Conservation (phyloP, 1,284 basidiomycete species). For the Agaricales sp. region DNA sequence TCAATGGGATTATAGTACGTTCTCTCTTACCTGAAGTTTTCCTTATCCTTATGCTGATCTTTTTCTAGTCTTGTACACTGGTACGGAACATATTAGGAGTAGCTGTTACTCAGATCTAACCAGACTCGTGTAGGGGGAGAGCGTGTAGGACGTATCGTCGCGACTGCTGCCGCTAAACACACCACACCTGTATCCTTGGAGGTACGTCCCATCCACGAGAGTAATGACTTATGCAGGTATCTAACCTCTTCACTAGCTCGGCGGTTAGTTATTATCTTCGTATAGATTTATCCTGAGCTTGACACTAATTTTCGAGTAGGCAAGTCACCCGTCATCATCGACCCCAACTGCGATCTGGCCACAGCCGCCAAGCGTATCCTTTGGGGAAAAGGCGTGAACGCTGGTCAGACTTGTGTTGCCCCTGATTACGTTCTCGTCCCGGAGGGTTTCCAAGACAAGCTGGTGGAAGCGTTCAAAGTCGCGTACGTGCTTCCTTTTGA, state of each 20-base stretch:
- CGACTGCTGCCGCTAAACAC: constrained; percentile 76
- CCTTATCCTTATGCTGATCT: constrained; percentile 1
- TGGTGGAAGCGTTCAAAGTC: constrained; percentile 53
- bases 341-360: constrained; percentile 54
- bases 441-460: constrained; percentile 47
- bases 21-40: not conserved
- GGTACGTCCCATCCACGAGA: constrained; percentile 21
- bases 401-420: constrained; percentile 64
- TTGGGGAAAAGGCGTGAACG: constrained; percentile 74
- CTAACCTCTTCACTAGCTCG: not conserved
- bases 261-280: not conserved
- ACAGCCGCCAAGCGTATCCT: constrained; percentile 54
- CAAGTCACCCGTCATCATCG: constrained; percentile 79
- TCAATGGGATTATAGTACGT: constrained; percentile 80
- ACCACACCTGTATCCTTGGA: constrained; percentile 80
- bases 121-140: constrained; percentile 43
- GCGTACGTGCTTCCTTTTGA: constrained; percentile 31
- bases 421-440: constrained; percentile 81
- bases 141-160: constrained; percentile 72
- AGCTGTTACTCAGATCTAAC: not conserved
- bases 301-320: constrained; percentile 29
- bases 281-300: constrained; percentile 1
- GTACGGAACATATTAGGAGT: constrained; percentile 18
- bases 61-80: constrained; percentile 46
- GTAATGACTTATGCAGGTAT: constrained; percentile 1